Evolutionary conservation across 2,329 filamentous ascomycete genomes (phyloP), one percentile per base, ranked within the genome.

Genomic region (Arthrobotrys iridis): DNA sequence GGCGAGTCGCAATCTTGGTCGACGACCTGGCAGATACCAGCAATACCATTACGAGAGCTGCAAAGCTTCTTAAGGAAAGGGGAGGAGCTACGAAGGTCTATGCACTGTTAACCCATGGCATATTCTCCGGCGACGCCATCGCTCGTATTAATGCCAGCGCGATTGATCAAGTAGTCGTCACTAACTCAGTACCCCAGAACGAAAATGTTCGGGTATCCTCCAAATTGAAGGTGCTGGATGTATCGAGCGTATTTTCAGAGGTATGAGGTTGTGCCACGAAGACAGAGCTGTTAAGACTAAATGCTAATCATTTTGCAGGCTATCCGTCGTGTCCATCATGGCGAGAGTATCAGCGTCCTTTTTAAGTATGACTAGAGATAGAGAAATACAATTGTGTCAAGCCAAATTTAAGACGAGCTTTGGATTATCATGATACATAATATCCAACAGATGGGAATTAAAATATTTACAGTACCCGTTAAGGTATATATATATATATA

Each of bases 21-120:
- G 95, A 99, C 82, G 95, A 99, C 82, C 85, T 99, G 79, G 92
- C 92, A 18, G 95, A 99, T 82, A 99, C 95, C 0, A 95, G 91
- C 66, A 98, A 98, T 84, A 99, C 95, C 37, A 97, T 98, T 79
- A 98, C 94, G 0, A 89, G 95, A 75, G 95, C 95, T 6, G 95
- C 95, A 28, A 97, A 98, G 85, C 87, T 98, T n/a, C 85, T 98
- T 78, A 97, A 97, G 85, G 77, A 77, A 10, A 94, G 93, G 80
- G 93, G 97, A 83, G 88, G 88, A 33, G 95, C 95, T n/a, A 91
- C 89, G 35, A 89, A 89, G 78, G 93, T 98, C 48, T 96, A 93
- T 81, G 95, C 95, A 4, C 86, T 99, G 62, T 87, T 99, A 78
- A 98, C 95, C 3, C 95, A 99, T 81, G 95, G 94, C 62, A 93